A percentile compares a stretch with the other conserved stretches of the same genome.
phyloP scores from a whole-genome alignment of 1,284 basidiomycete species.

The Farysia itapuensis region DNA sequence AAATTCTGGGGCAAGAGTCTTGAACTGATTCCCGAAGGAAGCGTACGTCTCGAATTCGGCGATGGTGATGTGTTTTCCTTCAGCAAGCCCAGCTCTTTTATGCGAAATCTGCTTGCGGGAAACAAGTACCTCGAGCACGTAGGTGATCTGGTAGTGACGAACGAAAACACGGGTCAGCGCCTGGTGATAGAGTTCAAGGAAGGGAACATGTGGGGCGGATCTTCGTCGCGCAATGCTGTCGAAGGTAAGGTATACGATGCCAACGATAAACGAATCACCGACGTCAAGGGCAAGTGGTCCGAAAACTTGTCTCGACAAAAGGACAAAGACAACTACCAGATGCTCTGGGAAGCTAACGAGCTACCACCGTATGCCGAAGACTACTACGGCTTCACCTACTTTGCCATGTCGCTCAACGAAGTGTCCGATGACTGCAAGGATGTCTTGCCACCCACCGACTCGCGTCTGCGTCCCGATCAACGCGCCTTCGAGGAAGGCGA shows the following conservation, averaged over 20 bases:
- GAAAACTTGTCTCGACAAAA: conserved; percentile 45
- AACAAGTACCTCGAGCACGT: conserved; percentile 60
- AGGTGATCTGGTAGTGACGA: conserved; percentile 54
- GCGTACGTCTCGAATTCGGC: conserved; percentile 44
- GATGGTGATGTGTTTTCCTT: conserved; percentile 53
- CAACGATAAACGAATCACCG: conserved; percentile 36
- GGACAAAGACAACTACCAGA: conserved; percentile 51
- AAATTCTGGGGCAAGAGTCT: conserved; percentile 60
- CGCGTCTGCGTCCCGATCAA: conserved; percentile 81
- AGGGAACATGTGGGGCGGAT: conserved; percentile 53
- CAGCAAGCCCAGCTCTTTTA: conserved; percentile 54
- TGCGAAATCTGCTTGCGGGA: conserved; percentile 58
- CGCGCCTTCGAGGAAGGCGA: conserved; percentile 80
- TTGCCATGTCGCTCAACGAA: conserved; percentile 58
- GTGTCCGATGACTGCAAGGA: conserved; percentile 66
- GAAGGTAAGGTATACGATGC: conserved; percentile 51
- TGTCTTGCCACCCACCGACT: conserved; percentile 78
- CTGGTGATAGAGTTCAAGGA: conserved; percentile 56
- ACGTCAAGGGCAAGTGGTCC: conserved; percentile 52
- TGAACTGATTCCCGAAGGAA: conserved; percentile 57
- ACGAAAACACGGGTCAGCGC: conserved; percentile 41
- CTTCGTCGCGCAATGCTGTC: conserved; percentile 45
- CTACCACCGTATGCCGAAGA: conserved; percentile 49
- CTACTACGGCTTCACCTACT: conserved; percentile 59
- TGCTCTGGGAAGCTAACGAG: conserved; percentile 55